Evolutionary conservation across 2,329 filamentous ascomycete species (phyloP), one percentile per base, ranked within the genome.

Genomic region (Calonectria hawksworthii): DNA sequence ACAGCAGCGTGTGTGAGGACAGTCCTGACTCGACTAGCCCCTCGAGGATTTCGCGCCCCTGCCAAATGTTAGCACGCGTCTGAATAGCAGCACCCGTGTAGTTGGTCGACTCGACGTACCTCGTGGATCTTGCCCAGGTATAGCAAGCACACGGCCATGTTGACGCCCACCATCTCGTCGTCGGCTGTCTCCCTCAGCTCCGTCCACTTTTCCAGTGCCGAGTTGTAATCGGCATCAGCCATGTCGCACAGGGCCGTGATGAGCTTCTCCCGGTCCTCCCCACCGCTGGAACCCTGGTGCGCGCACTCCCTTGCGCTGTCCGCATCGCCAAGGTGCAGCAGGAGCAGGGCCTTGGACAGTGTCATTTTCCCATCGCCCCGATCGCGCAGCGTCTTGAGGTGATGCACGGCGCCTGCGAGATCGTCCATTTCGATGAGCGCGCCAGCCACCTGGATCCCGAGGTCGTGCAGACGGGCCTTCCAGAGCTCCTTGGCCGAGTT

Each of bases 361-460:
- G 84, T 84, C 75, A 90, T 78, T 83, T 86, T 85, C 26, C 84
- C 82, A 79, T 86, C 80, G 26, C 84, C 80, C 3, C 82, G 79
- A 21, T 83, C 84, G 65, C 83, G 86, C 18, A 98, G 84, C 4
- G 89, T 92, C 26, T 88, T 87, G 2, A 99, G 86, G 80, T 98
- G 95, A 36, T 93, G 88, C 1, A 90, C 92, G 0, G 96, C 97
- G 6, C 94, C 95, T 3, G 94, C 92, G 0, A 98, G 83, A 82
- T 99, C 96, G 11, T 95, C 95, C 93, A 98, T 98, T 84, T 97
- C 94, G 8, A 96, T 89, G 34, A 97, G 86, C 0, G 93, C 93
- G 18, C 91, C 90, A 0, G 91, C 91, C 1, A 94, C 91, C 71
- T 90, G 86, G 56, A 94, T 88, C 0, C 96, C 96, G 3, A 98